Conservation (phyloP, 371 early-diverging fungal species). For the Rhizopus arrhizus region DNA sequence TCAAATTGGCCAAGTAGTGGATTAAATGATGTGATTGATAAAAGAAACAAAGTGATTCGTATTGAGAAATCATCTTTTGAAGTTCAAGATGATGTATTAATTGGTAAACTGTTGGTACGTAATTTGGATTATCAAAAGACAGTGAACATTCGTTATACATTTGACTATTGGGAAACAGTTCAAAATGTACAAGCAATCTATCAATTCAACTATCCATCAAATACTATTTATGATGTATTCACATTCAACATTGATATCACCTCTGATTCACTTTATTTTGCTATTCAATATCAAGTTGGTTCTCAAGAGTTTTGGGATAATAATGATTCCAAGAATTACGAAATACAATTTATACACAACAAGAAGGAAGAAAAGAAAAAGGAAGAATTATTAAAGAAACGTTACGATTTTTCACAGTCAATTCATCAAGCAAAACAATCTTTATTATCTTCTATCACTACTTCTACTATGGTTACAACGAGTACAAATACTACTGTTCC, state of each 20-base stretch:
- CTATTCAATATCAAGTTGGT: conserved; percentile 37
- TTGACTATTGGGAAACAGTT: conserved; percentile 67
- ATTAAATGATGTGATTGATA: conserved; percentile 27
- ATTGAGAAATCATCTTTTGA: conserved; percentile 21
- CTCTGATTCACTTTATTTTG: conserved; percentile 41
- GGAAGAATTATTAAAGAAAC: conserved; percentile 6
- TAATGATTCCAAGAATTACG: conserved; percentile 28
- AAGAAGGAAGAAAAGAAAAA: conserved; percentile 7
- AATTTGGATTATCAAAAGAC: conserved; percentile 75
- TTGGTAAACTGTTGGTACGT: conserved; percentile 63
- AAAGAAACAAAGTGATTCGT: conserved; percentile 25
- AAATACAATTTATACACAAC: conserved; percentile 12
- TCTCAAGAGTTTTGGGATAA: conserved; percentile 30
- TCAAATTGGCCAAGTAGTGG: conserved; percentile 23
- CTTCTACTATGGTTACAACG: no score
- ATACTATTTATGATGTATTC: conserved; percentile 24
- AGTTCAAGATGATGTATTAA: conserved; percentile 7
- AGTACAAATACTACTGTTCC: no score
- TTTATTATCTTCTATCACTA: no score
- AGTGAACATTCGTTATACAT: conserved; percentile 66
- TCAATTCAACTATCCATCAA: conserved; percentile 12
- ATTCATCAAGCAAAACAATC: conserved; percentile 15
- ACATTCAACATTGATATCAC: conserved; percentile 28
- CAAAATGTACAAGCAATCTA: conserved; percentile 21
- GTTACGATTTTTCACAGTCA: conserved; percentile 30